Evolutionary conservation across 2,329 filamentous ascomycete species (phyloP).

Genomic region (Whalleya microplaca): DNA sequence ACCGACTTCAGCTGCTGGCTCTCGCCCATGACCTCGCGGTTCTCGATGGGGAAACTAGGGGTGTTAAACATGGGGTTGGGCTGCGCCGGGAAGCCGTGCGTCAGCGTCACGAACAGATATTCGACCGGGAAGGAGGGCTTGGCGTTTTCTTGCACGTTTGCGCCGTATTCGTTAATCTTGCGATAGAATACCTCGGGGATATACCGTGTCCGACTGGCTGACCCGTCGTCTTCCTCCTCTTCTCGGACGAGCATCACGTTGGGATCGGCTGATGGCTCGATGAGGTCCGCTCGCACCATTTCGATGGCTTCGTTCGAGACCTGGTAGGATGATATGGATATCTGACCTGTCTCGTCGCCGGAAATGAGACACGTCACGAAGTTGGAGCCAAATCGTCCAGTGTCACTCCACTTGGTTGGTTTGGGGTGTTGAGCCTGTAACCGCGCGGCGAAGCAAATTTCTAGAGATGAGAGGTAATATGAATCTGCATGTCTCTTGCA

Average conservation of each 20-base stretch:
- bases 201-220: conserved; percentile 73
- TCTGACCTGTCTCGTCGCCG: conserved; percentile 88
- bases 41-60: conserved; percentile 84
- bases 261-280: conserved; percentile 93
- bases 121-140: conserved; percentile 96
- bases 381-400: conserved; percentile 89
- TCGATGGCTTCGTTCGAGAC: conserved; percentile 94
- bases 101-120: conserved; percentile 93
- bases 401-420: conserved; percentile 95
- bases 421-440: conserved; percentile 89
- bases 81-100: conserved; percentile 89
- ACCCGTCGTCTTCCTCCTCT: conserved; percentile 82
- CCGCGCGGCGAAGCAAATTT: conserved; percentile 86
- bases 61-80: conserved; percentile 77
- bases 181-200: conserved; percentile 98
- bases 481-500: conserved; percentile 97
- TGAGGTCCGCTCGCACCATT: conserved; percentile 93
- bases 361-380: conserved; percentile 96
- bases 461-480: conserved; percentile 89
- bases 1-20: conserved; percentile 76
- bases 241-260: conserved; percentile 92
- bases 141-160: conserved; percentile 94
- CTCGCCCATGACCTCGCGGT: conserved; percentile 84
- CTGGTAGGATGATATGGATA: conserved; percentile 89
- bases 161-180: conserved; percentile 93